Evolutionary conservation across 2,329 filamentous ascomycete genomes (phyloP).

Genomic region (Penicillium sp.): DNA sequence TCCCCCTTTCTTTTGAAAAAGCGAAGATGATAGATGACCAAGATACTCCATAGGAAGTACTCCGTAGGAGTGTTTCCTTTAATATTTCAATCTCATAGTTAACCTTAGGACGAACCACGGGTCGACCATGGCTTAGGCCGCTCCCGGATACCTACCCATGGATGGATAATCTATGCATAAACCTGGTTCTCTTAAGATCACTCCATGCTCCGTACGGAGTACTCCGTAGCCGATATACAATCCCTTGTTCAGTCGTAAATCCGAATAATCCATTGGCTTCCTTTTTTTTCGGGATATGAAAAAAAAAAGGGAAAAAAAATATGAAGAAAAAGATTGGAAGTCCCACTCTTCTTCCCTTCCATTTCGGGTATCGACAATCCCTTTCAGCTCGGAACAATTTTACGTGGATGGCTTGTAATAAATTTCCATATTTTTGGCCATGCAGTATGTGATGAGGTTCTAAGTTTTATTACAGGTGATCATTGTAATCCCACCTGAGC

Average conservation of each 20-base stretch:
- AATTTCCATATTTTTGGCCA: background rate
- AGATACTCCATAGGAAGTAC: too few relatives aligned
- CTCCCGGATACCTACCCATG: background rate
- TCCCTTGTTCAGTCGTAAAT: background rate
- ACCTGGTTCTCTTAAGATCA: background rate
- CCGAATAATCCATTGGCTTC: background rate
- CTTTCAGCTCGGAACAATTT: background rate
- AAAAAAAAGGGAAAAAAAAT: too few relatives aligned
- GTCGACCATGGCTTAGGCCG: background rate
- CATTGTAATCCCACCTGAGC: background rate
- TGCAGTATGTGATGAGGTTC: background rate
- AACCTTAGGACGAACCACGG: slow-evolving; percentile 10
- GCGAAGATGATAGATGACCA: background rate
- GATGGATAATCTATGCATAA: background rate
- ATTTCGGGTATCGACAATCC: background rate
- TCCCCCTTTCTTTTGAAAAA: background rate
- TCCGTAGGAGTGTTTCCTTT: background rate
- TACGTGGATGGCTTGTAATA: background rate
- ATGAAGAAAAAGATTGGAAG: background rate
- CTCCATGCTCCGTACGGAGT: background rate
- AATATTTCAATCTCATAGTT: background rate
- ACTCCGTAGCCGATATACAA: background rate
- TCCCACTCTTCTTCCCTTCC: background rate
- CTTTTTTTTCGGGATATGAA: background rate
- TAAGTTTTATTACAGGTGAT: background rate